Evolutionary conservation across 495 filamentous ascomycete species (phyloP), one percentile per base, ranked within the genome.

Genomic region (Talaromyces ruber): DNA sequence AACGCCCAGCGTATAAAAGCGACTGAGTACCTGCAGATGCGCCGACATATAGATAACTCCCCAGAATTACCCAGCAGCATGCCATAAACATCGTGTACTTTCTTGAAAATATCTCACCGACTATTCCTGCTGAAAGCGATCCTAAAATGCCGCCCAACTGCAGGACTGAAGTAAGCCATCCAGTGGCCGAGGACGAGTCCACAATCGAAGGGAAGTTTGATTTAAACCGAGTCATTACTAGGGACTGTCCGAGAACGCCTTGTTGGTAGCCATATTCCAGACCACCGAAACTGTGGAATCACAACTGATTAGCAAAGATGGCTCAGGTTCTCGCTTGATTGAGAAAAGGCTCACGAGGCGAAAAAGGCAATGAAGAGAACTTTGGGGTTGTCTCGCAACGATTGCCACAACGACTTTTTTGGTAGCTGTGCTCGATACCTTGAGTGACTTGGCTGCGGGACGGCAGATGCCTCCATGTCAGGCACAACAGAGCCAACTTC

Each of bases 21-120:
- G 12, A 11, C 2, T 11, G 12, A 39, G 14, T 14, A 12, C 34
- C 34, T 0, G 34, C 34, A 39, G 14, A 14, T 5, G 85, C 82
- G 14, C 72, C 72, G 45, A 67, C 21, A 29, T 75, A 75, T 2
- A 86, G 82, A 45, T 87, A 83, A 16, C 88, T 88, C 22, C 72
- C 72, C 3, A 75, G 67, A 60, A 87, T 70, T 50, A 90, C 86
- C 87, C 89, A 93, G 67, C 89, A 84, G 18, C 88, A 64, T 45
- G 82, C 82, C 22, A 84, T 82, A 63, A 92, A 79, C 74, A 93
- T 87, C 47, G 88, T 84, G 24, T 80, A 81, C 68, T 87, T 86
- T 56, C 89, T 84, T 16, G 85, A 88, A 66, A 82, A 81, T 59
- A 76, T 79, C 70, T 92, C 89, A 26, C 86, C 85, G 21, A 26